These are phyloP conservation scores for Ganoderma boninense DNA, from an alignment of 1,284 basidiomycete species.

Conservation along the genomic window DNA sequence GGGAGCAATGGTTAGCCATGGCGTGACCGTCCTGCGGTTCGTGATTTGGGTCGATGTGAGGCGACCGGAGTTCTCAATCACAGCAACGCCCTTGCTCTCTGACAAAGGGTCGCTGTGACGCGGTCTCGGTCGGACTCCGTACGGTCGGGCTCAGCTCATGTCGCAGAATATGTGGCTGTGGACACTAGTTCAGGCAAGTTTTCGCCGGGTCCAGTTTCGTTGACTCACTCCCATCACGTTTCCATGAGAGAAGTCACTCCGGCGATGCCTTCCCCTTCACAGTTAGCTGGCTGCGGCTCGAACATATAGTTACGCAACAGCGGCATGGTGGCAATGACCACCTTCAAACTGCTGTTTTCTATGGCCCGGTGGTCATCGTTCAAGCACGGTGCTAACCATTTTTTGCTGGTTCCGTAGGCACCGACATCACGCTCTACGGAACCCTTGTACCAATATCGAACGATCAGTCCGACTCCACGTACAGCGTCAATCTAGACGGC, in stretches of 20 bases:
- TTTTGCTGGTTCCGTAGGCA: conserved; percentile 34
- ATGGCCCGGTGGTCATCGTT: background rate
- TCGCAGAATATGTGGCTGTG: background rate
- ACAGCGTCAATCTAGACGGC: conserved; percentile 40
- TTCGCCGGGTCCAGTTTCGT: background rate
- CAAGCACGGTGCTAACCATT: background rate
- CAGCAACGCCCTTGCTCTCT: background rate
- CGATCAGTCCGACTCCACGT: conserved; percentile 32
- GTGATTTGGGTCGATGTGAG: background rate
- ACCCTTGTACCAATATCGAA: conserved; percentile 29
- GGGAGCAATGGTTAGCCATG: background rate
- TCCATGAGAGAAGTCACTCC: background rate
- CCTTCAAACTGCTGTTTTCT: background rate
- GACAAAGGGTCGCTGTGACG: background rate
- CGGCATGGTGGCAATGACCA: background rate
- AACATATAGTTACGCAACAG: too few species aligned
- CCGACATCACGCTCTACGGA: conserved; percentile 40
- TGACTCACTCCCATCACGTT: background rate
- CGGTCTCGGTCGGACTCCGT: background rate
- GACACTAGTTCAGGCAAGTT: background rate
- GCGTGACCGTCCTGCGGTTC: background rate
- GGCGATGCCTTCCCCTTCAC: background rate
- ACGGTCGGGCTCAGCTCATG: background rate
- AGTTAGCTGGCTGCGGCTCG: background rate
- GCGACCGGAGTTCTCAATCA: background rate